Evolutionary conservation across 2,329 filamentous ascomycete species (phyloP).

Genomic region (Hypoxylon sp.): DNA sequence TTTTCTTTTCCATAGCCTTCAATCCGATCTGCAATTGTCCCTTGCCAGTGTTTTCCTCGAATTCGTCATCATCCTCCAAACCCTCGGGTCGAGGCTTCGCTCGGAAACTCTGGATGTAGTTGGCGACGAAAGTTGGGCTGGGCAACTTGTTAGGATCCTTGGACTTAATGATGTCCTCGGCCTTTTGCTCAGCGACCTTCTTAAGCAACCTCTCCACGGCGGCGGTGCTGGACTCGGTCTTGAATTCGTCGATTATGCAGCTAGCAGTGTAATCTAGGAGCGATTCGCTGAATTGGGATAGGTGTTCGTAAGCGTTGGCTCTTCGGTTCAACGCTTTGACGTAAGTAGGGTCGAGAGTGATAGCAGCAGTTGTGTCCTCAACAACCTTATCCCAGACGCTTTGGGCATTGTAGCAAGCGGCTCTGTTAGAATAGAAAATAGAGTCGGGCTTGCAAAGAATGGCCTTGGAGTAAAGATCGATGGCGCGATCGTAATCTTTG

Average conservation of each 20-base stretch:
- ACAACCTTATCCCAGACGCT: constrained; percentile 95
- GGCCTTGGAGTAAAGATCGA: constrained; percentile 93
- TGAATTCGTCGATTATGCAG: constrained; percentile 98
- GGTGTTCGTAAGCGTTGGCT: constrained; percentile 95
- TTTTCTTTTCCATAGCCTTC: constrained; percentile 82
- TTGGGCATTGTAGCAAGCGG: constrained; percentile 95
- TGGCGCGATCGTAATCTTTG: constrained; percentile 93
- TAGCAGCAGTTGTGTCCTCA: constrained; percentile 93
- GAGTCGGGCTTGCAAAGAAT: constrained; percentile 97
- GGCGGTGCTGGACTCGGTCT: constrained; percentile 87
- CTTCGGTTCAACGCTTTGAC: constrained; percentile 97
- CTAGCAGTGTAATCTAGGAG: constrained; percentile 97
- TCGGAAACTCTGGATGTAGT: constrained; percentile 99
- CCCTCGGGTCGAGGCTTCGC: constrained; percentile 80
- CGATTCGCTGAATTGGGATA: constrained; percentile 89
- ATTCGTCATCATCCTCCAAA: constrained; percentile 81
- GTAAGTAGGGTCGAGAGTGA: constrained; percentile 93
- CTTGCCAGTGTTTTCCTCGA: constrained; percentile 80
- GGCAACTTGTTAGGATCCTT: constrained; percentile 89
- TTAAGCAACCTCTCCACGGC: constrained; percentile 93
- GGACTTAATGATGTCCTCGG: constrained; percentile 82
- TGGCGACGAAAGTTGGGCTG: constrained; percentile 95
- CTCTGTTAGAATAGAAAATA: constrained; percentile 98
- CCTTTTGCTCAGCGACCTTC: constrained; percentile 95
- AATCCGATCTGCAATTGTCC: constrained; percentile 87